These are phyloP conservation scores for Paxillus ammoniavirescens DNA, from an alignment of 768 basidiomycete species.

Conservation along the genomic window DNA sequence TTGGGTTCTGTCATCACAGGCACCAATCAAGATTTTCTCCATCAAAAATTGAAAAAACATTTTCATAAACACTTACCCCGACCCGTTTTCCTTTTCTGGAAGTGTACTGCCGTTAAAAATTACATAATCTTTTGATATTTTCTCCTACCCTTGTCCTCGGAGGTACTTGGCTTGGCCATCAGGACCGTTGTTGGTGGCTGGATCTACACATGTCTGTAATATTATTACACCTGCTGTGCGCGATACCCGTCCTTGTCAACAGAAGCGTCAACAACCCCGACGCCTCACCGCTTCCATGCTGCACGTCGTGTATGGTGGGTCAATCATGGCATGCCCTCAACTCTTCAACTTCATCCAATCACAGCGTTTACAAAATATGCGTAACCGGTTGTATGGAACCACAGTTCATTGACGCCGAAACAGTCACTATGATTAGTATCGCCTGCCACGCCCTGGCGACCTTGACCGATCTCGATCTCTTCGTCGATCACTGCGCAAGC, in stretches of 20 bases:
- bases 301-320: conserved; percentile 10
- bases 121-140: conserved; percentile 9
- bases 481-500: conserved; percentile 56
- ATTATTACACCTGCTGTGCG: conserved; percentile 2
- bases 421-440: conserved; percentile 40
- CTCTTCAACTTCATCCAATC: not conserved
- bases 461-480: conserved; percentile 73
- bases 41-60: conserved; percentile 29
- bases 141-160: not conserved
- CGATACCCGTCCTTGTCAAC: not conserved
- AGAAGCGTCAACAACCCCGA: conserved; percentile 2
- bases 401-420: not conserved
- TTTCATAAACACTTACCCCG: conserved; percentile 22
- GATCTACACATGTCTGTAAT: conserved; percentile 1
- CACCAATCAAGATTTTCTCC: conserved; percentile 21
- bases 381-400: not conserved
- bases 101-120: conserved; percentile 21
- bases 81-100: conserved; percentile 8
- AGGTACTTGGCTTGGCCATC: not conserved
- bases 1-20: conserved; percentile 32
- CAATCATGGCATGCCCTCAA: conserved; percentile 8
- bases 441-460: conserved; percentile 60
- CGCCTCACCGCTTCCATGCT: conserved; percentile 28
- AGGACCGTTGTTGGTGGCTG: not conserved
- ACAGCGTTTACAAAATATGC: not conserved